Base-by-base conservation (phyloP, 2,329 filamentous ascomycete genomes). In the Nemania sp. region DNA sequence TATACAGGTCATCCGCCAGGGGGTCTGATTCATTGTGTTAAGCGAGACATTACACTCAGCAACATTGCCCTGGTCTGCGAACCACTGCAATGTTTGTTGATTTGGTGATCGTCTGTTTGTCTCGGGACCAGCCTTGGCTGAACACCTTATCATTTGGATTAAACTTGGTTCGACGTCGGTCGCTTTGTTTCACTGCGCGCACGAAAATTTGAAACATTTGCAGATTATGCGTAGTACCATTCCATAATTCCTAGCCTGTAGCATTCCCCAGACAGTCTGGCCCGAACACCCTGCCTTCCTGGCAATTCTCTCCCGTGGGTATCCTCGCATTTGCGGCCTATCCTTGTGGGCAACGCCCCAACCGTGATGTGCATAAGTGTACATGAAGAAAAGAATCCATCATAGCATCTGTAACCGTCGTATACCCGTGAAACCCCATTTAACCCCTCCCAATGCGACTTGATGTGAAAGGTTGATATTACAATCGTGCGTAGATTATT, bases 241-340 rank as follows among this genome's bases (percentile, higher is more conserved):
- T 46, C 39, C 44, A 9, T 54, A 28, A 53, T 44, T 36, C 49
- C 49, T 52, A 52, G 19, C 41, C 42, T 49, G 28, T 45, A 52
- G 28, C 37, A 19, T 39, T 54, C 54, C 33, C 34, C 20, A 58
- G 40, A 36, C 33, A 54, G 40, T 55, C 53, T 40, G 56, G 57
- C 57, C 61, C 51, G 54, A 42, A 59, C 56, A 59, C 46, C 56
- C 50, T 36, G 48, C 54, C 52, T 42, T 49, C 50, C 61, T 61
- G 58, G 47, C 50, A 52, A 45, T 54, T 58, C 61, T 59, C 59
- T 63, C 62, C 64, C 52, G 56, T 62, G 63, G 65, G 66, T 68
- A 69, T 68, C 65, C 66, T 64, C 57, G 65, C 65, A 65, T 47
- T 57, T 57, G 52, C 54, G 59, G 61, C 61, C 57, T 52, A 66